phyloP scores from a whole-genome alignment of 192 early-diverging fungal species.

The Dissophora globulifera region DNA sequence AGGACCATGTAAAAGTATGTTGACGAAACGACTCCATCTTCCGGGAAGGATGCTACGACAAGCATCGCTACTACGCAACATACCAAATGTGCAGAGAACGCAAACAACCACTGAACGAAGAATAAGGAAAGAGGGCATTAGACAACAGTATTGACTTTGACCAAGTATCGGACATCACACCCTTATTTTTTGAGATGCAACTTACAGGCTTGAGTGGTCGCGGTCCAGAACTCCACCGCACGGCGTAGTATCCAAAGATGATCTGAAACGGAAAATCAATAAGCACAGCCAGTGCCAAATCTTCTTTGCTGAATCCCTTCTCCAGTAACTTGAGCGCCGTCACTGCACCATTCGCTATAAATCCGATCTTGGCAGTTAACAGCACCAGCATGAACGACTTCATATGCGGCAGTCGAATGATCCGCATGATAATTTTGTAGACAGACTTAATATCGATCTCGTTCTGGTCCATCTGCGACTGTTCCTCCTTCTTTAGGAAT shows the following conservation, averaged over 20 bases:
- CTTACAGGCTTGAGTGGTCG: conserved; percentile 86
- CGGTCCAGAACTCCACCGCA: conserved; percentile 90
- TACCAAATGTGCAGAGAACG: conserved; percentile 85
- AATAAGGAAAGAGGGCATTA: background rate
- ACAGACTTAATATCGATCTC: conserved; percentile 73
- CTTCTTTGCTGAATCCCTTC: conserved; percentile 93
- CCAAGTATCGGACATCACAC: background rate
- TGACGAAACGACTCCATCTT: conserved; percentile 67
- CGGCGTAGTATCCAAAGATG: conserved; percentile 97
- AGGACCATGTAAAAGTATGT: conserved; percentile 86
- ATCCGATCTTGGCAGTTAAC: conserved; percentile 92
- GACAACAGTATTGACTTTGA: background rate
- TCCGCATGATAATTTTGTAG: conserved; percentile 90
- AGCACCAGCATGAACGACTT: conserved; percentile 81
- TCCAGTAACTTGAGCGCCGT: conserved; percentile 96
- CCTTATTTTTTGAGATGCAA: too few species aligned
- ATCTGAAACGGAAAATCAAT: conserved; percentile 98
- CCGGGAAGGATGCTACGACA: conserved; percentile 81
- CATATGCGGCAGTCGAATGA: conserved; percentile 92
- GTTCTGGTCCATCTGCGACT: conserved; percentile 12
- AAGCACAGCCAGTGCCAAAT: conserved; percentile 90
- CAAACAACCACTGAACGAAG: conserved; percentile 79
- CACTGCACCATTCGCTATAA: conserved; percentile 93
- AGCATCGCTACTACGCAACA: conserved; percentile 87
- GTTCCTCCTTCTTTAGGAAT: conserved; percentile 77